A percentile compares a stretch with the other conserved stretches of the same genome.
phyloP scores from a whole-genome alignment of 108 stramenopile species.

The Stephanodiscus minutulus region DNA sequence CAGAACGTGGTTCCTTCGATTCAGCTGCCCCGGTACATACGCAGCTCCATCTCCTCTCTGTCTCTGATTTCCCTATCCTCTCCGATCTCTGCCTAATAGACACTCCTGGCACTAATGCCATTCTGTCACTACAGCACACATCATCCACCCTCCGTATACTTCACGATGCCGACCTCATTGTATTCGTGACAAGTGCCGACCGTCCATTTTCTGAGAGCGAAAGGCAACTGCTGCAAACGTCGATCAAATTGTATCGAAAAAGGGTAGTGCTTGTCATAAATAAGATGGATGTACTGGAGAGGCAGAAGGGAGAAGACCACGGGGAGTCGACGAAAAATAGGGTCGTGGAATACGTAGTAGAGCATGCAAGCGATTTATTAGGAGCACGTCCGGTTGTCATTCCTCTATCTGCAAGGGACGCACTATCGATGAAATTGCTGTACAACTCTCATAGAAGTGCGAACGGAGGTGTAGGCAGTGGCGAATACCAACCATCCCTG shows the following conservation, averaged over 20 bases:
- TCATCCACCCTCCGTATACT: constrained; percentile 64
- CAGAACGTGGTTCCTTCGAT: neutral
- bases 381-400: constrained; percentile 75
- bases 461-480: constrained; percentile 9
- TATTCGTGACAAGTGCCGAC: constrained; percentile 87
- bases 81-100: constrained; percentile 79
- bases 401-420: constrained; percentile 74
- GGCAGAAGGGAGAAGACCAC: constrained; percentile 60
- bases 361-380: constrained; percentile 70
- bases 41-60: constrained; percentile 42
- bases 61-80: constrained; percentile 56
- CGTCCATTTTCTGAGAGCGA: constrained; percentile 84
- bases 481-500: constrained; percentile 15
- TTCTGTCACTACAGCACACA: constrained; percentile 70
- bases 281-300: constrained; percentile 85
- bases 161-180: constrained; percentile 80
- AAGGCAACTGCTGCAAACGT: constrained; percentile 51
- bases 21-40: constrained; percentile 7
- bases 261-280: constrained; percentile 80
- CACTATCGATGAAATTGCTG: constrained; percentile 64
- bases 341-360: constrained; percentile 78
- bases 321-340: constrained; percentile 60
- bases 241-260: constrained; percentile 74
- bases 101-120: constrained; percentile 87
- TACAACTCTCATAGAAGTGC: constrained; percentile 18